Base-by-base conservation (phyloP, 768 basidiomycete genomes). In the Inosperma sp. region DNA sequence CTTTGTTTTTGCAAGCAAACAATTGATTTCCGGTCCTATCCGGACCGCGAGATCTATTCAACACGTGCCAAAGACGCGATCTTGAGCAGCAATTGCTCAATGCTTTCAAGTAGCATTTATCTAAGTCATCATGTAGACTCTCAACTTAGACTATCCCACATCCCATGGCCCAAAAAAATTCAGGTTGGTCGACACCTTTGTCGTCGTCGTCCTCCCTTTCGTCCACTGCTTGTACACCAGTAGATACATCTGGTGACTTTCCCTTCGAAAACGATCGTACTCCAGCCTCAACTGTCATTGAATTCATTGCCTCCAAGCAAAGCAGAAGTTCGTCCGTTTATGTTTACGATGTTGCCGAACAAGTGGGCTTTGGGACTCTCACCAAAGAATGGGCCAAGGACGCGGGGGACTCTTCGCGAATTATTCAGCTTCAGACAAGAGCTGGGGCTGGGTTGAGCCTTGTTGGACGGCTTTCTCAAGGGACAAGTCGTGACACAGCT, bases 361-460 rank as follows among this genome's bases (percentile, higher is more conserved):
- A 91, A 61, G 77, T 77, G n/a, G 90, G 90, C 27, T 87, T 93
- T 60, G 90, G 90, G 16, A 73, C 77, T 0, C 68, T 83, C 51
- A 84, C 88, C 26, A 86, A 82, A 61, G 73, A 78, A 43, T 87
- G 84, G 84, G 68, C 78, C 3, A 65, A 74, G 14, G 61, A 73
- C 3, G 62, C 62, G 30, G 55, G 65, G 27, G 63, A 68, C 14
- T 70, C 78, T 1, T 77, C 82, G 0, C 71, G 79, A 14, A 80
- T 88, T 5, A 74, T 87, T 35, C 71, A 80, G 45, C 72, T 91
- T 55, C 91, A 95, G 71, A 91, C 88, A 19, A 76, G 93, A 52
- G 77, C 84, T 5, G 93, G 93, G 40, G 91, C 93, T 14, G 93
- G 93, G 7, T 67, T 92, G 51, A 78, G 79, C 59, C 73, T 94